Percentiles rank a stretch among this genome's conserved stretches.
Conservation (phyloP, 2,329 filamentous ascomycete genomes). For the Trichoderma semiorbis region DNA sequence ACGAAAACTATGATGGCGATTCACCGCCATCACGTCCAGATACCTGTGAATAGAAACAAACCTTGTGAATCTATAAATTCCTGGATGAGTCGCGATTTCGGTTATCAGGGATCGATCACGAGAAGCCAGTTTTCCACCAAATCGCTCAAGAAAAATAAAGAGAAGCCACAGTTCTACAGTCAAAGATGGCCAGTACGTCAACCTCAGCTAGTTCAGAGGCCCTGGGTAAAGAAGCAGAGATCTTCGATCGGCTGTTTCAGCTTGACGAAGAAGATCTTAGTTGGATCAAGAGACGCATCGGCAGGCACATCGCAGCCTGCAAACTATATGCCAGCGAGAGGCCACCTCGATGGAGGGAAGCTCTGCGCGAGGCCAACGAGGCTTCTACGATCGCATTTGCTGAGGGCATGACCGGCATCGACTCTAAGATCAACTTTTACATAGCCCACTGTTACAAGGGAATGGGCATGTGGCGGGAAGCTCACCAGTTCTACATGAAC, state of each 20-base stretch:
- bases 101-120: not conserved
- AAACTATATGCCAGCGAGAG: not conserved
- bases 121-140: not conserved
- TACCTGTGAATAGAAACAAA: not conserved
- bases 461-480: not conserved
- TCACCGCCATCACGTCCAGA: not conserved
- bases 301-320: not conserved
- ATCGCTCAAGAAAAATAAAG: not conserved
- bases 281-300: conserved; percentile 2
- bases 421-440: conserved; percentile 15
- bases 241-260: conserved; percentile 4
- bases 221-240: not conserved
- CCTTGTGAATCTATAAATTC: not conserved
- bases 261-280: not conserved
- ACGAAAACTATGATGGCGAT: not conserved
- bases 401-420: not conserved
- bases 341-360: not conserved
- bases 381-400: not conserved
- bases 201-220: not conserved
- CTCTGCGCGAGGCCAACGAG: not conserved
- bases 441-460: conserved; percentile 5
- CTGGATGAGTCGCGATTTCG: not conserved
- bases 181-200: not conserved
- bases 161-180: not conserved
- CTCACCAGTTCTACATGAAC: not conserved